A percentile compares a stretch with the other conserved stretches of the same genome.
These are phyloP conservation scores for Biancaea sappan DNA, from an alignment of 306 rosid species.

Conservation along the genomic window DNA sequence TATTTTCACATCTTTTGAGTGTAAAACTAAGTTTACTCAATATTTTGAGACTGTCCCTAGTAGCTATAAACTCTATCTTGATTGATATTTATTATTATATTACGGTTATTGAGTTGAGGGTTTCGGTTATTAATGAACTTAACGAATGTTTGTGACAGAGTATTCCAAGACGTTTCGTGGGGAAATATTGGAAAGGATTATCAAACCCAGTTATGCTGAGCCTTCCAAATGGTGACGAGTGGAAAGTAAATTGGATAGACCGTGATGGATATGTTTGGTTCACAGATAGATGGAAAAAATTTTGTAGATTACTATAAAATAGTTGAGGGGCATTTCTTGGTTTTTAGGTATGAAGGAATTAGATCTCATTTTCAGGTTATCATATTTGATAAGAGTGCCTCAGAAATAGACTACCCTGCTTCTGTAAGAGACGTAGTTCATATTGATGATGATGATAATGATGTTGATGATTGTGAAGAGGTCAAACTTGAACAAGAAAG, in stretches of 20 bases:
- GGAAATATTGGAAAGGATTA: neutral
- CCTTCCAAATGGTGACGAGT: neutral
- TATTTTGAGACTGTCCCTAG: too few relatives aligned
- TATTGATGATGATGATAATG: too few relatives aligned
- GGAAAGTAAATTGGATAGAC: neutral
- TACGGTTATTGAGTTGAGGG: too few relatives aligned
- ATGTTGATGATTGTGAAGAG: too few relatives aligned
- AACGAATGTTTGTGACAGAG: neutral
- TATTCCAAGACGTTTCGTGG: neutral
- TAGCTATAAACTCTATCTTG: too few relatives aligned
- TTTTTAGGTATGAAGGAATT: neutral
- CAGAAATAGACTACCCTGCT: neutral
- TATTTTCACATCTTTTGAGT: too few relatives aligned
- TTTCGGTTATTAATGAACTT: too few relatives aligned
- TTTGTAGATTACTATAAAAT: neutral
- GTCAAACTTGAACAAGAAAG: too few relatives aligned
- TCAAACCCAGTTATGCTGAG: neutral
- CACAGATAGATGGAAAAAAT: neutral
- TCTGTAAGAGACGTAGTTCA: too few relatives aligned
- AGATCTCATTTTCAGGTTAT: neutral
- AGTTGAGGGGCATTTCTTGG: neutral
- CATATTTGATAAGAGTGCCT: neutral
- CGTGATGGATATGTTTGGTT: neutral
- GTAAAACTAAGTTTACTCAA: too few relatives aligned
- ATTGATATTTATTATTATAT: too few relatives aligned